Evolutionary conservation across 257 asterid genomes (phyloP), one percentile per base, ranked within the genome.

Genomic region (Anisodus acutangulus): DNA sequence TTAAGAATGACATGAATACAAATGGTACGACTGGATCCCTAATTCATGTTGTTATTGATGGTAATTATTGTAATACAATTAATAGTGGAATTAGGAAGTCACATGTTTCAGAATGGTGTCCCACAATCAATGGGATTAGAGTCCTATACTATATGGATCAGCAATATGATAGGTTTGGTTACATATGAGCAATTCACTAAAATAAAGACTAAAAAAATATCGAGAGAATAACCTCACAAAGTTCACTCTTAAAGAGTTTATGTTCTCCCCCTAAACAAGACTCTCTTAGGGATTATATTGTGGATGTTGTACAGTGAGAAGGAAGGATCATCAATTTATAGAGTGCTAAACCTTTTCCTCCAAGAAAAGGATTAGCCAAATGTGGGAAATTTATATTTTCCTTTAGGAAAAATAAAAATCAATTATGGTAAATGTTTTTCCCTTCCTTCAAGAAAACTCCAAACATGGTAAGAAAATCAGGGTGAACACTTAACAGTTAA

Each of bases 1-100:
- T 45, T 45, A 55, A 12, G 58, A 71, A n/a, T 71, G n/a, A n/a
- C 41, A 72, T 72, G 62, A 72, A 47, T 47, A 72, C 80, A 72
- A 47, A 72, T 19, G 80, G 80, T 10, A 19, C 11, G 9, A 11
- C 6, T 47, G n/a, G 59, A 6, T 53, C 60, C 79, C 60, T 11
- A 47, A 19, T 72, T 59, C n/a, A 47, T 19, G 9, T 11, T 64
- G 45, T 11, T 64, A 26, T 67, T 67, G 47, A 2, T 67, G 17
- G 74, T 6, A 67, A 35, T 67, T 35, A 67, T 39, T 6, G 74
- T 67, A 12, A 67, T 31, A 26, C 74, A 17, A 31, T 15, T 9
- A 35, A 6, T 35, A 6, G 19, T 67, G 19, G 47, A 66, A 67
- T 35, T 35, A 67, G 19, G 74, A 67, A 35, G 45, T 35, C 19